A percentile compares a stretch with the other conserved stretches of the same genome.
Conservation (phyloP, 1,284 basidiomycete species). For the Golubevia pallescens region DNA sequence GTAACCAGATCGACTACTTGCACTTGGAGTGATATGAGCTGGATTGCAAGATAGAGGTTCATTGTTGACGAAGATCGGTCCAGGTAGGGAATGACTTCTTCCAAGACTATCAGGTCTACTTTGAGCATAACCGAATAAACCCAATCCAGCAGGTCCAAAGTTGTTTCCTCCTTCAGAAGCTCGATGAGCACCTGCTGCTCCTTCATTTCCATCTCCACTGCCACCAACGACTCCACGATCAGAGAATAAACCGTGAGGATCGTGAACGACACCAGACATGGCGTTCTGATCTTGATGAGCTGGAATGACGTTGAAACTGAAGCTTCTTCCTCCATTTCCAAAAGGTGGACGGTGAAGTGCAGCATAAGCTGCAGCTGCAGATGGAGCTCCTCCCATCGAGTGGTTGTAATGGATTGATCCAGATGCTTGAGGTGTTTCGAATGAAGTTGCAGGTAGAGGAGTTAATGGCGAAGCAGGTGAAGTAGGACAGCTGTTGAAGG, state of each 20-base stretch:
- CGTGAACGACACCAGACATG: not conserved
- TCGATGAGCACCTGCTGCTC: slow-evolving; percentile 6
- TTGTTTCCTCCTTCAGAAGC: slow-evolving; percentile 8
- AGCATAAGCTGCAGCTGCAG: not conserved
- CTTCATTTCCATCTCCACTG: slow-evolving; percentile 1
- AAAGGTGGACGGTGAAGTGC: not conserved
- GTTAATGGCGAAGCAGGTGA: not conserved
- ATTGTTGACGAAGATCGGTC: slow-evolving; percentile 3
- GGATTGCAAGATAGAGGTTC: slow-evolving; percentile 8
- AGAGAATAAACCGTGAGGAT: not conserved
- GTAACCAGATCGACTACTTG: not conserved
- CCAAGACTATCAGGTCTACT: not conserved
- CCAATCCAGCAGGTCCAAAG: not conserved
- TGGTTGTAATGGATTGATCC: not conserved
- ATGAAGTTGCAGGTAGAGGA: not conserved
- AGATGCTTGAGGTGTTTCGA: not conserved
- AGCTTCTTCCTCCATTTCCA: not conserved
- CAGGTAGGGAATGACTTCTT: not conserved
- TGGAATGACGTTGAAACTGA: not conserved
- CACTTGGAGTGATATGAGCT: slow-evolving; percentile 6
- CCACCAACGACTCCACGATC: not conserved
- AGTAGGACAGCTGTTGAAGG: no score
- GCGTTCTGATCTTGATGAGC: not conserved
- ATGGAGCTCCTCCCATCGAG: not conserved
- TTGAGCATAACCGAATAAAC: not conserved